A percentile compares a stretch with the other conserved stretches of the same genome.
Conservation (phyloP, 768 basidiomycete species). For the Dendrothele bispora region DNA sequence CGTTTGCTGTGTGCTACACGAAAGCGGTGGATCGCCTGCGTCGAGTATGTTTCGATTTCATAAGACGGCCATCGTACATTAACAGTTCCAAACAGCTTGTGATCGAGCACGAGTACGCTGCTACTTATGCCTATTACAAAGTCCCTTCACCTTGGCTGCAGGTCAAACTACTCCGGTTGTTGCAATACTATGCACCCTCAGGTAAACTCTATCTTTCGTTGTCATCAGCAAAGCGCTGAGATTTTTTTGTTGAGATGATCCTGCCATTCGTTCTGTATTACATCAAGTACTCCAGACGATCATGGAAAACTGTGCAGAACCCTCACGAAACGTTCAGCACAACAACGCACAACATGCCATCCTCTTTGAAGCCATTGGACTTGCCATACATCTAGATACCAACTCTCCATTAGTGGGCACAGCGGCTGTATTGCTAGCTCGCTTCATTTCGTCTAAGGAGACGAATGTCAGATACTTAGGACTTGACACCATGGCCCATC, state of each 20-base stretch:
- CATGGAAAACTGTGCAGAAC: slow-evolving; percentile 90
- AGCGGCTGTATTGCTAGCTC: slow-evolving; percentile 87
- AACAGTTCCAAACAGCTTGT: slow-evolving; percentile 59
- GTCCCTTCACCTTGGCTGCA: slow-evolving; percentile 98
- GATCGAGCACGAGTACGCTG: slow-evolving; percentile 85
- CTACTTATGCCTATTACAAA: slow-evolving; percentile 95
- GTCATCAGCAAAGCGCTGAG: not conserved
- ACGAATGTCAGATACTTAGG: slow-evolving; percentile 98
- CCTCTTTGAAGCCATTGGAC: slow-evolving; percentile 96
- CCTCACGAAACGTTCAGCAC: slow-evolving; percentile 93
- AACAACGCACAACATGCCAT: slow-evolving; percentile 98
- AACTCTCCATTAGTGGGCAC: slow-evolving; percentile 85
- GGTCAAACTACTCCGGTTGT: slow-evolving; percentile 87
- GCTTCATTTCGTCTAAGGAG: slow-evolving; percentile 97
- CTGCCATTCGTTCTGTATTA: slow-evolving; percentile 71
- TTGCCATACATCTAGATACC: slow-evolving; percentile 94
- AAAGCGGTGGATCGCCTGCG: slow-evolving; percentile 91
- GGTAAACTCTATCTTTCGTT: slow-evolving; percentile 48
- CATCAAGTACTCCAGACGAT: slow-evolving; percentile 85
- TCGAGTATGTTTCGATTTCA: slow-evolving; percentile 51
- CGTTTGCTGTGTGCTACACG: slow-evolving; percentile 89
- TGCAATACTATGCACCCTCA: slow-evolving; percentile 96
- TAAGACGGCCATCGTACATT: slow-evolving; percentile 1
- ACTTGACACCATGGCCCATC: slow-evolving; percentile 96
- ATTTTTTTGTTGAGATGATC: slow-evolving; percentile 63